A percentile compares a stretch with the other conserved stretches of the same genome.
Conservation (phyloP, 768 basidiomycete species). For the Trametes cingulata region DNA sequence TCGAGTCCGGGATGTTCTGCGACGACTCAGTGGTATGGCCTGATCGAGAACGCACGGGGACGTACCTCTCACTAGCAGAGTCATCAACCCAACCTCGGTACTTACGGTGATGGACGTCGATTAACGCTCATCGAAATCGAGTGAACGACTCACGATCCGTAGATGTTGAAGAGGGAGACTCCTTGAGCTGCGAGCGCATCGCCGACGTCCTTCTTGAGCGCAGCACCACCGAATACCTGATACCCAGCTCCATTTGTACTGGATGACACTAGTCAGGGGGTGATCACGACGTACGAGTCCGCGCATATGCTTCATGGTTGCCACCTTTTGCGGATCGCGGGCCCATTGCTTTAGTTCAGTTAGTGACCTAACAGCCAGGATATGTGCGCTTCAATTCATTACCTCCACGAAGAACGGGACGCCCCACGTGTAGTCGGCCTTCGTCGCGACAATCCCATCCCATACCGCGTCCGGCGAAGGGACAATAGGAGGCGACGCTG, state of each 20-base stretch:
- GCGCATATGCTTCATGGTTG: conserved; percentile 3
- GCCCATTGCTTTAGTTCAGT: conserved; percentile 13
- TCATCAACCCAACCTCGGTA: conserved; percentile 3
- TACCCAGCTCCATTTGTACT: neutral
- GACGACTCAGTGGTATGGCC: neutral
- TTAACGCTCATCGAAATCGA: neutral
- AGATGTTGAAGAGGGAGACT: neutral
- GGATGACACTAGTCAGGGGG: neutral
- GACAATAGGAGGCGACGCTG: conserved; percentile 20
- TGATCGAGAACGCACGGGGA: too few relatives aligned
- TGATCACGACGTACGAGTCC: conserved; percentile 10
- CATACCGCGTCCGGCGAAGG: conserved; percentile 21
- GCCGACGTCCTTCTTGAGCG: conserved; percentile 8
- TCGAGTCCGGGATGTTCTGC: conserved; percentile 10
- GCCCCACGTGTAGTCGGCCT: conserved; percentile 1
- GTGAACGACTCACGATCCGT: conserved; percentile 1
- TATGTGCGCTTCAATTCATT: too few relatives aligned
- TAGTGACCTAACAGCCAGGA: neutral
- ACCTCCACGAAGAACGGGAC: conserved; percentile 20
- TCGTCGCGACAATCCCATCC: neutral
- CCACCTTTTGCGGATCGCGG: conserved; percentile 16
- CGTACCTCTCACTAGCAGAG: neutral
- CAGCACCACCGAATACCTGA: conserved; percentile 1
- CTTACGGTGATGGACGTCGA: neutral
- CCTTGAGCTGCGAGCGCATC: conserved; percentile 11